phyloP scores from a whole-genome alignment of 2,329 filamentous ascomycete species.

The Alternaria panax region DNA sequence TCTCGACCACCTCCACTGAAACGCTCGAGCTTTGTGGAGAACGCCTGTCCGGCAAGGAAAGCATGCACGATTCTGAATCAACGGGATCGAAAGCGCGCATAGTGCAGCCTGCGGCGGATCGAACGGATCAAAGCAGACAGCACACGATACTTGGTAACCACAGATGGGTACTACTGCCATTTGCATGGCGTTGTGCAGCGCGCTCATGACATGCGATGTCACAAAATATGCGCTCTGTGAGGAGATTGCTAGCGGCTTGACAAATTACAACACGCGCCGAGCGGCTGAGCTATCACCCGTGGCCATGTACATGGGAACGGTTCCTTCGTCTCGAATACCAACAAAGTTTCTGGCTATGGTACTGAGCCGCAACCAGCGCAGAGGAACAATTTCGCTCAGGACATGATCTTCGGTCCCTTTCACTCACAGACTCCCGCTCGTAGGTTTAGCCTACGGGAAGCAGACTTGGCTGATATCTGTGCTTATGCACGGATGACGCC shows the following conservation, averaged over 20 bases:
- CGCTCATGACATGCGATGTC: background rate
- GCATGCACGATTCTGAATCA: slow-evolving; percentile 17
- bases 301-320: slow-evolving; percentile 21
- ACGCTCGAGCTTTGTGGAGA: slow-evolving; percentile 28
- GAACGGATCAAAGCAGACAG: slow-evolving; percentile 2
- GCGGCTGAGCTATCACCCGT: slow-evolving; percentile 21
- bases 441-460: slow-evolving; percentile 46
- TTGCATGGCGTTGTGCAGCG: slow-evolving; percentile 11
- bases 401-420: slow-evolving; percentile 39
- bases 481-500: slow-evolving; percentile 45
- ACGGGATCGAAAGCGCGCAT: slow-evolving; percentile 2
- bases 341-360: slow-evolving; percentile 22
- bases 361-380: slow-evolving; percentile 8
- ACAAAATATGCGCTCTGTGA: slow-evolving; percentile 5
- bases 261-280: slow-evolving; percentile 11
- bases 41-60: slow-evolving; percentile 12
- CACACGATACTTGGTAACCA: background rate
- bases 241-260: slow-evolving; percentile 15
- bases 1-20: slow-evolving; percentile 15
- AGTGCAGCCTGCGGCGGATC: slow-evolving; percentile 8
- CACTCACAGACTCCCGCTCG: slow-evolving; percentile 46
- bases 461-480: slow-evolving; percentile 36
- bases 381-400: slow-evolving; percentile 30
- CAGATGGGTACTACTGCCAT: background rate
- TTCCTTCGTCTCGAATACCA: slow-evolving; percentile 20